Evolutionary conservation across 2,329 filamentous ascomycete species (phyloP), one percentile per base, ranked within the genome.

Genomic region (Fusarium duplospermum): DNA sequence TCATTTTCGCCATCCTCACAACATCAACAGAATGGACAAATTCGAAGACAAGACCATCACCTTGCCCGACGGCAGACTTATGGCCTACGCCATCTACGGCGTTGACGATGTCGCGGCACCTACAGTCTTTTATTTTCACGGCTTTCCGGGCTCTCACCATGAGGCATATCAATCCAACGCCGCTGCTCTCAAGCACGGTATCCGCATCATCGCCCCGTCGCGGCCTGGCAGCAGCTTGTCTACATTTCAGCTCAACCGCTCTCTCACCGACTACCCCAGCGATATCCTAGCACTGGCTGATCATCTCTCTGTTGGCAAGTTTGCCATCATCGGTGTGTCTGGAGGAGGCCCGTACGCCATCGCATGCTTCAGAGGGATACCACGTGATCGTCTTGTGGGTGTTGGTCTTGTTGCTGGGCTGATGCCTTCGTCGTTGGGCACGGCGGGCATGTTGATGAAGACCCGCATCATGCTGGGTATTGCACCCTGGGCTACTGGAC

Each of bases 111-210:
- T 38, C 2, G 10, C 59, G 20, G 54, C 71, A 16, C 68, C 68
- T 0, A 74, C 71, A 2, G 7, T 27, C 1, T 72, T 74, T 9
- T 66, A 74, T 50, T 60, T 74, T 5, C 71, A 74, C 10, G 71
- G 71, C 0, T 74, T 69, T 4, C 71, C 71, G 2, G 71, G 71
- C 1, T 69, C 71, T 62, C 71, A 74, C 10, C 68, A 74, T 16
- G 71, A 74, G 31, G 71, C 24, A 7, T 69, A 62, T 18, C 4
- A 58, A 27, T 57, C 35, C 3, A 68, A 59, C 8, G 22, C 7
- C 50, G 9, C 71, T 5, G 71, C 71, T 1, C 10, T 57, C 0
- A 24, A 62, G 6, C 20, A 62, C 3, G 47, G 64, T 1, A 4
- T 74, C n/a, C 71, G 71, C 35, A 24, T 69, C 40, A 52, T 74